Percentiles rank a stretch among this genome's conserved stretches.
Evolutionary conservation across 352 stramenopile species (phyloP).

Genomic region (Halophytophthora polymorphica): DNA sequence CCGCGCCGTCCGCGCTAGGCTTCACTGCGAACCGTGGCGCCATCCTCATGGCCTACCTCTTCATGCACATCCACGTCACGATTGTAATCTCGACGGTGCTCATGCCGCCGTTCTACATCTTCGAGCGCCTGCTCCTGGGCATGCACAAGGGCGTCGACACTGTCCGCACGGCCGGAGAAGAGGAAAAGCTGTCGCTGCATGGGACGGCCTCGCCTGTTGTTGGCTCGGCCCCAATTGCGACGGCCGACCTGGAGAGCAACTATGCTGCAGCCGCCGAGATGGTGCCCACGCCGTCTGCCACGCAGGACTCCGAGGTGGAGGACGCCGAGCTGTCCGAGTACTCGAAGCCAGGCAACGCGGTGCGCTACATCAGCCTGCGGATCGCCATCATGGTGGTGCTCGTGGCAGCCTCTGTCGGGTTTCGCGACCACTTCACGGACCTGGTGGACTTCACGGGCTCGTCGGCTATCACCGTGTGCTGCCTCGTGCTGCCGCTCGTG

Average conservation of each 20-base stretch:
- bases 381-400: slow-evolving; percentile 31
- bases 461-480: slow-evolving; percentile 29
- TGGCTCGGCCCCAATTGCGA: slow-evolving; percentile 15
- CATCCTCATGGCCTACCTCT: slow-evolving; percentile 26
- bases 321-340: slow-evolving; percentile 33
- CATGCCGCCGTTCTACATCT: slow-evolving; percentile 34
- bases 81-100: slow-evolving; percentile 42
- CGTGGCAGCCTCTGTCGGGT: slow-evolving; percentile 31
- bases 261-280: slow-evolving; percentile 5
- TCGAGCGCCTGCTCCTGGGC: slow-evolving; percentile 34
- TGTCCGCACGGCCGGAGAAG: background rate
- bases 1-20: slow-evolving; percentile 15
- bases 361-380: slow-evolving; percentile 30
- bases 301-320: slow-evolving; percentile 9
- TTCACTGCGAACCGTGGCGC: slow-evolving; percentile 22
- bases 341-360: slow-evolving; percentile 20
- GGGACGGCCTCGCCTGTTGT: slow-evolving; percentile 13
- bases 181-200: slow-evolving; percentile 18
- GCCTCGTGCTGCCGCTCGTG: slow-evolving; percentile 38
- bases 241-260: slow-evolving; percentile 11
- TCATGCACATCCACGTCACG: slow-evolving; percentile 35
- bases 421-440: slow-evolving; percentile 42
- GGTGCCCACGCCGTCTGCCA: background rate
- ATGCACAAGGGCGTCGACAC: slow-evolving; percentile 25
- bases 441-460: slow-evolving; percentile 51